Base-by-base conservation (phyloP, 768 basidiomycete species). In the Plicaturopsis crispa region DNA sequence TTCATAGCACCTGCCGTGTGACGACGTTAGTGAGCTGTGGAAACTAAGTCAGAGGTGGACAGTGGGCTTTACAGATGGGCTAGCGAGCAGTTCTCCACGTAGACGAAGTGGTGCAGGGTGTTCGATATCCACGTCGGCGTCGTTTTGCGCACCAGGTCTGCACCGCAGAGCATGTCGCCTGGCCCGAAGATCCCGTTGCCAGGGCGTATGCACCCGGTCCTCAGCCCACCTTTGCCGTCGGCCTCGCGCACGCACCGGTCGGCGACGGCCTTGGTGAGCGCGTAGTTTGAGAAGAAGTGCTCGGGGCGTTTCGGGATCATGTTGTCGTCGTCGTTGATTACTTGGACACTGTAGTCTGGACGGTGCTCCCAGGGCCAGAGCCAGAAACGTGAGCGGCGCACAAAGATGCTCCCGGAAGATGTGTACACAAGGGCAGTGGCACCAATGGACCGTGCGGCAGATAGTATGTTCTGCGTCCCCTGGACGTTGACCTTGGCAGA, bases 351-450 rank as follows among this genome's bases (percentile, higher is more conserved):
- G 44, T 61, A 56, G 19, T 62, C 46, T 0, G 82, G 80, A 40
- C 63, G 67, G 19, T 39, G 66, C 59, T 86, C 72, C 85, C 85
- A 89, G 2, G 84, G 85, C 78, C 80, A 84, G 11, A 83, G 64
- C 56, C 76, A 71, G 46, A 83, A 77, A 1, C 78, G 70, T 7
- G 73, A 62, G 21, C 76, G 61, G 5, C 68, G 68, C 3, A 87
- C 62, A 4, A 63, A 65, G 17, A 86, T 60, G 4, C 81, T 80
- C 5, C 75, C 83, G 63, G 63, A 65, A 18, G 65, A 66, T 4
- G 66, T 66, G 42, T 52, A 62, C n/a, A 66, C 37, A 32, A 67
- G 48, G 17, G 55, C 43, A 24, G 41, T 36, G 1, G 48, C 65
- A 13, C 63, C 62, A 17, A 44, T 46, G 6, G 33, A 36, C 6